Base-by-base conservation (phyloP, 2,329 filamentous ascomycete genomes). In the Ascochyta clinopodiicola region DNA sequence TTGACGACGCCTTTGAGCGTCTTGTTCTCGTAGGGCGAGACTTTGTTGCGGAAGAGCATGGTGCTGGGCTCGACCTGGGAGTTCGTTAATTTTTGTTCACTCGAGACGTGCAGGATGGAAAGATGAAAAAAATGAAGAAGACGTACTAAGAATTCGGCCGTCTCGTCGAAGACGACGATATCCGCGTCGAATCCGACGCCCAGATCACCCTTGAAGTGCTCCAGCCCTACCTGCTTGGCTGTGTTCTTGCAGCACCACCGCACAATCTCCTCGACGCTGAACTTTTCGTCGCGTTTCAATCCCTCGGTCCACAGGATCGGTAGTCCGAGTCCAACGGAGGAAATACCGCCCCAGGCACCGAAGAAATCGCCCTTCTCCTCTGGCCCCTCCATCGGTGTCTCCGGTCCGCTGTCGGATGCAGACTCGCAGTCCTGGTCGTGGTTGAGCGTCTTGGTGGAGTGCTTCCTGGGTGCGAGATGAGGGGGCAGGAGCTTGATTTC, bases 21-120 rank as follows among this genome's bases (percentile, higher is more conserved):
- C 75, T 88, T 89, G 19, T 91, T 91, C 74, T 96, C 89, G 82
- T 96, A 97, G 0, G 93, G 92, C 52, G 88, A 92, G 80, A 92
- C 93, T 70, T 92, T 91, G 77, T 97, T 96, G 76, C 92, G 88
- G 84, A 96, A 99, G 63, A 95, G 84, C 92, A 99, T 96, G 44
- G 92, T 91, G 58, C 84, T 87, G n/a, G 69, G 77, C 69, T 78
- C 77, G 48, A 83, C 77, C 71, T 70, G 29, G 12, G 29, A 6
- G 29, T 5, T 29, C 12, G 4, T 31, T 31, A 31, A 12, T 31
- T 15, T 31, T 10, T 9, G 9, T 25, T 8, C 25, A 8, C 8
- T 6, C 5, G 25, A 25, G 25, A 25, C 6, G 25, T 5, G 8
- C 25, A 8, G 2, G 6, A 24, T 4, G 22, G 22, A 24, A 24